Evolutionary conservation across 805 yeast species (phyloP), one percentile per base, ranked within the genome.

Genomic region (Pichia kluyveri): DNA sequence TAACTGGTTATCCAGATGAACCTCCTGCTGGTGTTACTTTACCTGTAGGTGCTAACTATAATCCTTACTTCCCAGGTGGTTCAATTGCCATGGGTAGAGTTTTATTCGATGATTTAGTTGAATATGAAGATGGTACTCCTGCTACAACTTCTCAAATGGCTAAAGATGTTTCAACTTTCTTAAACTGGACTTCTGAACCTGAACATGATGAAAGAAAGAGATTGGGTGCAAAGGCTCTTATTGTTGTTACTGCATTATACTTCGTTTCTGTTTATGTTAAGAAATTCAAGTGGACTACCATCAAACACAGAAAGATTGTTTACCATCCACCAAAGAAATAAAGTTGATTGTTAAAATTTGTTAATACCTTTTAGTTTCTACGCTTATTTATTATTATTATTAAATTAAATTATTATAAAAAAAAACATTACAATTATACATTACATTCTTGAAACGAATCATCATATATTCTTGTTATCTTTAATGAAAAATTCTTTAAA

Each of bases 21-120:
- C 86, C 96, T 53, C 99, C 99, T 59, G 98, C 96, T 32, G 99
- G 99, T 76, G 96, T 87, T 52, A 77, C 69, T 45, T 76, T 93
- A 61, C 95, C 98, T 51, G 85, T 87, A 54, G 99, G 99, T 56
- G 70, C 95, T 54, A 93, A 93, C 83, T 93, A 93, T 75, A 93
- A 93, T 80, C 99, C 99, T 65, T 93, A 93, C 79, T 93, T 93
- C 96, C 98, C 99, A 69, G 98, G 98, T 73, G 98, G 99, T 57
- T 79, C 97, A 40, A 91, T 93, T 75, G 99, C 96, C 60, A 93
- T 93, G 99, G 98, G 87, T 67, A 86, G 99, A 76, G 98, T 91
- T 51, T 77, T 93, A 69, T 93, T 90, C 60, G 99, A 93, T 67
- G 99, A 87, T 57, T 77, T 93, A 65, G 99, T 93, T 56, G 99